Evolutionary conservation across 768 basidiomycete genomes (phyloP).

Genomic region (Rhodosporidiobolus odoratus): DNA sequence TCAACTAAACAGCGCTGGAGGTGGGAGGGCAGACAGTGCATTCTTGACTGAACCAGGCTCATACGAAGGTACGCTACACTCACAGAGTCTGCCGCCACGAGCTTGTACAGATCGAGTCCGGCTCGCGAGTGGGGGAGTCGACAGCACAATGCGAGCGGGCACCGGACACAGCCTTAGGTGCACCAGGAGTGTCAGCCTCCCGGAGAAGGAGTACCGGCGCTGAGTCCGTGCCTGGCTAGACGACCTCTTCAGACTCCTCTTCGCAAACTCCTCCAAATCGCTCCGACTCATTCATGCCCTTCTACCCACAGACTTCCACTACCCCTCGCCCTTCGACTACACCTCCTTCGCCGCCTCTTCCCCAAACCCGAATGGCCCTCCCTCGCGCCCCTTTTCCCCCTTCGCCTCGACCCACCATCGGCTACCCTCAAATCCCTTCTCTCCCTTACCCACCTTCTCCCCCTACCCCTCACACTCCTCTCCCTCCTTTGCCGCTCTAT

Average conservation of each 20-base stretch:
- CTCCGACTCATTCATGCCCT: background rate
- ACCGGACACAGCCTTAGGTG: too few species aligned
- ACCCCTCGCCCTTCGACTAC: slow-evolving; percentile 7
- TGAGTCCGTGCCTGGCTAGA: too few species aligned
- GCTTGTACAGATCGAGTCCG: too few species aligned
- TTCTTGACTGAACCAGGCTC: slow-evolving; percentile 14
- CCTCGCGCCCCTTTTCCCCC: slow-evolving; percentile 11
- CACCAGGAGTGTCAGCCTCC: too few species aligned
- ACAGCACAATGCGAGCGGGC: too few species aligned
- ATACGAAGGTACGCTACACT: slow-evolving; percentile 21
- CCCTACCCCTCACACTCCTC: background rate
- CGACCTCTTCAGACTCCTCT: too few species aligned
- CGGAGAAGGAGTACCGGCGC: too few species aligned
- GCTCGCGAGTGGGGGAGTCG: too few species aligned
- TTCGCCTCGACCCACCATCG: background rate
- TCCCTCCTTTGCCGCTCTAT: background rate
- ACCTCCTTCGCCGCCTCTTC: background rate
- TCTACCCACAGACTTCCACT: slow-evolving; percentile 24
- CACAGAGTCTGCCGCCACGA: too few species aligned
- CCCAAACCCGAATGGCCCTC: background rate
- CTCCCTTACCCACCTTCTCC: background rate
- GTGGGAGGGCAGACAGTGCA: slow-evolving; percentile 8
- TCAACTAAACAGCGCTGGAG: background rate
- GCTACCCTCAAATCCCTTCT: slow-evolving; percentile 4
- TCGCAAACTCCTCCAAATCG: too few species aligned